These are phyloP conservation scores for Boletus eberwhitei DNA, from an alignment of 768 basidiomycete species.

Conservation along the genomic window DNA sequence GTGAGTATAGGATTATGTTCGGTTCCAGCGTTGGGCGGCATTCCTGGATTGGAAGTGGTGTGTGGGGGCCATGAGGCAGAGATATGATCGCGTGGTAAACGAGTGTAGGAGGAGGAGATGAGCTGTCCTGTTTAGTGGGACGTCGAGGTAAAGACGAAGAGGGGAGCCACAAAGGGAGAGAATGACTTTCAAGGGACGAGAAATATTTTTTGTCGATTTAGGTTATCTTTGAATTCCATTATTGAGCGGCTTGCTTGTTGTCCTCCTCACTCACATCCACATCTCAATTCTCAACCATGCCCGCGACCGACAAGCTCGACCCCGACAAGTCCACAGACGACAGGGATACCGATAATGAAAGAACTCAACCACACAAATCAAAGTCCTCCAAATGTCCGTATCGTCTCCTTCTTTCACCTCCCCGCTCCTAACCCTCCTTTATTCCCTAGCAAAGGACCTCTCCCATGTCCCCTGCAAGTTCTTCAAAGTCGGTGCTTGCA, in stretches of 20 bases:
- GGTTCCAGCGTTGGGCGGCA: not conserved
- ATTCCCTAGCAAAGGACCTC: conserved; percentile 70
- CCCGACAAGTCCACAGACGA: conserved; percentile 14
- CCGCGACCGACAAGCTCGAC: conserved; percentile 23
- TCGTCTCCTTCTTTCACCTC: conserved; percentile 1
- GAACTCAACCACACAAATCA: conserved; percentile 11
- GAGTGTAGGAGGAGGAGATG: not conserved
- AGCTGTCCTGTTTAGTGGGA: not conserved
- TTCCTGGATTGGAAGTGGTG: not conserved
- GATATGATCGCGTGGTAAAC: not conserved
- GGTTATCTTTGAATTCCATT: conserved; percentile 1
- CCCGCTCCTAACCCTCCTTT: not conserved
- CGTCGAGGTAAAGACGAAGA: not conserved
- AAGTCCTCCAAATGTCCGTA: conserved; percentile 34
- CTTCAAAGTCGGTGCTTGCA: conserved; percentile 92
- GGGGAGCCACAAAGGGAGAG: not conserved
- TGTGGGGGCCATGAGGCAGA: not conserved
- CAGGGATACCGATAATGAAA: conserved; percentile 25
- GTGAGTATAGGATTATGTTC: not conserved
- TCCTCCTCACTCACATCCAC: not conserved
- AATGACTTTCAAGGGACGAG: not conserved
- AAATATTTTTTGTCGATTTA: not conserved
- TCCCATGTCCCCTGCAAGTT: conserved; percentile 98
- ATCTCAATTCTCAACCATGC: conserved; percentile 4
- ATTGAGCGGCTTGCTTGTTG: not conserved